Conservation (phyloP, 768 basidiomycete species). For the Boletus sp. region DNA sequence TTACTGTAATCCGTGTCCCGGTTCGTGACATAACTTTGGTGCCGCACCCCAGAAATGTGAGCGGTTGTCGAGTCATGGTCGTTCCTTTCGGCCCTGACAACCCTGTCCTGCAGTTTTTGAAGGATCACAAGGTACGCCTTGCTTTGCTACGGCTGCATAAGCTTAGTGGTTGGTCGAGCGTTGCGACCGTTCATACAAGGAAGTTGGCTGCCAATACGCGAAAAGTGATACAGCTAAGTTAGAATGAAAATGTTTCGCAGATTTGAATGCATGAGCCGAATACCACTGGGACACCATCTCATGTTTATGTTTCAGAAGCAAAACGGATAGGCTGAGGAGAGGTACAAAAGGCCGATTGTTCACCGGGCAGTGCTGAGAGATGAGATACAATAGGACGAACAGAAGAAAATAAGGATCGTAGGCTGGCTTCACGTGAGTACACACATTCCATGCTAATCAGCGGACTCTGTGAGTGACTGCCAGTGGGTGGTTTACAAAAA, state of each 20-base stretch:
- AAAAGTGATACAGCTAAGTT: not conserved
- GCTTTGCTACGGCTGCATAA: not conserved
- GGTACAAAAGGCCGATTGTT: not conserved
- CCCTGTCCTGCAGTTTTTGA: not conserved
- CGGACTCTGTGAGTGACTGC: not conserved
- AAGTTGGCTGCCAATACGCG: too few species aligned
- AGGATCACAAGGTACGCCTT: not conserved
- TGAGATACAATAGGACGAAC: not conserved
- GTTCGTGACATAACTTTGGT: not conserved
- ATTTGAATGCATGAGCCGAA: not conserved
- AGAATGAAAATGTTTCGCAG: not conserved
- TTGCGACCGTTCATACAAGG: not conserved
- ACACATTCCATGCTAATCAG: not conserved
- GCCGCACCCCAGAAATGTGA: not conserved
- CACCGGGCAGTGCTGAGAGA: not conserved
- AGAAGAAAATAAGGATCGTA: not conserved
- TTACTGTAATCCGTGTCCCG: not conserved
- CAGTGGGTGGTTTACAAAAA: not conserved
- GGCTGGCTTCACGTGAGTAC: not conserved
- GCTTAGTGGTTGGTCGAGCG: not conserved
- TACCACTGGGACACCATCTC: not conserved
- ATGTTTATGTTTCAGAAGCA: not conserved
- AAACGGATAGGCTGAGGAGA: not conserved
- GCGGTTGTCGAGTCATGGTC: not conserved
- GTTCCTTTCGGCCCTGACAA: not conserved